Base-by-base conservation (phyloP, 768 basidiomycete species). In the Suillus lakei region DNA sequence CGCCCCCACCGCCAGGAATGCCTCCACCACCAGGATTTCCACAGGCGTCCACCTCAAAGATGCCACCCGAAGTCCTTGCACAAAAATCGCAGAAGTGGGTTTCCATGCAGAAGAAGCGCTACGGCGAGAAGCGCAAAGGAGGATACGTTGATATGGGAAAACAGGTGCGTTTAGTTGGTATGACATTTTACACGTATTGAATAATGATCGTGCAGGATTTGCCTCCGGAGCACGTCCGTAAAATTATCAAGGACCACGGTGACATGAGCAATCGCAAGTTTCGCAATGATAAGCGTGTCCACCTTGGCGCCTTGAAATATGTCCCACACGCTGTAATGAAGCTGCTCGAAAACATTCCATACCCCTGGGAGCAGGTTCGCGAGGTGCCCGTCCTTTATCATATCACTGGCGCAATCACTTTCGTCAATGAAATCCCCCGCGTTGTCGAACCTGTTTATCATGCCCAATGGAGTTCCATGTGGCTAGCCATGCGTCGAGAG, bases 251-350 rank as follows among this genome's bases (percentile, higher is more conserved):
- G 81, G 98, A 99, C 79, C 97, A 99, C 72, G 96, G 97, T 69
- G 96, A 98, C 82, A 98, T 99, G 98, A 96, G 94, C 79, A 97
- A 96, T 77, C 89, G 98, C 77, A 99, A 99, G 84, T 99, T 99
- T 79, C 85, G 98, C 70, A 98, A 97, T 76, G 98, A 99, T 84
- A 99, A 99, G 82, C 94, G 98, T 68, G 98, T 99, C 48, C 98
- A 99, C 80, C 88, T 99, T 36, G 98, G 98, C 69, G 98, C 98
- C 41, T 86, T 99, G 74, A 95, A 95, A 81, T 99, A 99, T 77
- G 96, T 99, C 60, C 98, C 98, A 26, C 98, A 99, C 79, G 98
- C 98, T 50, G 98, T 99, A 66, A 93, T 99, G 91, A 99, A 99
- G 81, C 86, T 99, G 67, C 85, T 99, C 70, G 98, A 99, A 83